phyloP scores from a whole-genome alignment of 177 flowering plant species.

The Vitis hybrid region DNA sequence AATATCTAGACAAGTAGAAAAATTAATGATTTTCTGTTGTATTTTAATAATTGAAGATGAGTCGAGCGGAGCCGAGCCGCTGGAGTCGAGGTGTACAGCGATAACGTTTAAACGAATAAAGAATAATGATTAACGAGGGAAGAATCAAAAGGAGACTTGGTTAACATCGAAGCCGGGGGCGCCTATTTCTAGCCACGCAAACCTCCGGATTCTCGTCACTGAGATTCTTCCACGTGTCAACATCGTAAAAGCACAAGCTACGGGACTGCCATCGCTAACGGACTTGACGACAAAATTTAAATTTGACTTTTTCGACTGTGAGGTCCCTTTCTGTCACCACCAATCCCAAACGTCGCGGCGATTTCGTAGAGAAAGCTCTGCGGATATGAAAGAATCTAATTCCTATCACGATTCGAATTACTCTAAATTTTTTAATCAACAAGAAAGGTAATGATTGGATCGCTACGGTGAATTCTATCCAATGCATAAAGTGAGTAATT shows the following conservation, averaged over 20 bases:
- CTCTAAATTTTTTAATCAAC: too few relatives aligned
- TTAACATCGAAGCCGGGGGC: not conserved
- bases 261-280: not conserved
- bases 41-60: too few relatives aligned
- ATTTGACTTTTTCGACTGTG: not conserved
- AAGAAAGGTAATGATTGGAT: too few relatives aligned
- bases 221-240: not conserved
- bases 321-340: not conserved
- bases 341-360: not conserved
- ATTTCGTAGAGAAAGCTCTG: not conserved
- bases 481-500: not conserved
- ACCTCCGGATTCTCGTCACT: not conserved
- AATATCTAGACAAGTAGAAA: too few relatives aligned
- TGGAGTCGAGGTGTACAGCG: too few relatives aligned
- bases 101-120: too few relatives aligned
- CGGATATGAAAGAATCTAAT: not conserved
- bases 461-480: too few relatives aligned
- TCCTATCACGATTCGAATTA: not conserved
- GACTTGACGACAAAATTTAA: not conserved
- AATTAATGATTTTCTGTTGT: too few relatives aligned
- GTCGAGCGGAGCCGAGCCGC: too few relatives aligned
- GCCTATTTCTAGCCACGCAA: not conserved
- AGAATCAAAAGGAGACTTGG: too few relatives aligned
- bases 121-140: too few relatives aligned
- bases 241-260: not conserved